These are phyloP conservation scores for Tilletia horrida DNA, from an alignment of 1,284 basidiomycete genomes.

Conservation along the genomic window DNA sequence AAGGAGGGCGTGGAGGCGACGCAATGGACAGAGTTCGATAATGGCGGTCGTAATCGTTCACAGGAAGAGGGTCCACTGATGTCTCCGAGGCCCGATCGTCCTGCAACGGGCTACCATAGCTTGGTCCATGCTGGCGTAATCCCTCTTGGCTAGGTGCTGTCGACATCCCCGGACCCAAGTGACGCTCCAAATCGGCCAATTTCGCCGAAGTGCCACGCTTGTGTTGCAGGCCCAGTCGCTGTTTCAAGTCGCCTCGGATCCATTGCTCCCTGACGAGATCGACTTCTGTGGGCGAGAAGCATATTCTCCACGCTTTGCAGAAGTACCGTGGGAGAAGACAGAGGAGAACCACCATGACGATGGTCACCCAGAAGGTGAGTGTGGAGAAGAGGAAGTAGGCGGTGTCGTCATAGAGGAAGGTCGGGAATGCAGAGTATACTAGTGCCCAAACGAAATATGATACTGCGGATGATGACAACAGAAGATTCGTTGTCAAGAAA, in stretches of 20 bases:
- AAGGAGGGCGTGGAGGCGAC: constrained; percentile 21
- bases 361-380: constrained; percentile 41
- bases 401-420: constrained; percentile 32
- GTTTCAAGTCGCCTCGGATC: constrained; percentile 44
- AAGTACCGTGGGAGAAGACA: constrained; percentile 44
- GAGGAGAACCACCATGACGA: constrained; percentile 41
- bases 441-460: constrained; percentile 43
- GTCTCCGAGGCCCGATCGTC: constrained; percentile 37
- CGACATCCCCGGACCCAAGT: constrained; percentile 25
- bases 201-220: background rate
- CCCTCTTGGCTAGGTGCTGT: constrained; percentile 23
- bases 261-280: constrained; percentile 46
- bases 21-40: constrained; percentile 21
- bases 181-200: constrained; percentile 30
- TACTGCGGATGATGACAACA: constrained; percentile 16
- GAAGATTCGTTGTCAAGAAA: background rate
- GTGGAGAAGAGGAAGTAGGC: constrained; percentile 42
- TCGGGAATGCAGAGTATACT: constrained; percentile 42
- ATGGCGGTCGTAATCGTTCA: constrained; percentile 30
- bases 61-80: constrained; percentile 33
- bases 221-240: constrained; percentile 35
- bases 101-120: constrained; percentile 25
- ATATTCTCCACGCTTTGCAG: constrained; percentile 34
- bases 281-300: constrained; percentile 43
- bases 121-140: constrained; percentile 18